These are phyloP conservation scores for Lactarius indigo DNA, from an alignment of 768 basidiomycete genomes.

Conservation along the genomic window DNA sequence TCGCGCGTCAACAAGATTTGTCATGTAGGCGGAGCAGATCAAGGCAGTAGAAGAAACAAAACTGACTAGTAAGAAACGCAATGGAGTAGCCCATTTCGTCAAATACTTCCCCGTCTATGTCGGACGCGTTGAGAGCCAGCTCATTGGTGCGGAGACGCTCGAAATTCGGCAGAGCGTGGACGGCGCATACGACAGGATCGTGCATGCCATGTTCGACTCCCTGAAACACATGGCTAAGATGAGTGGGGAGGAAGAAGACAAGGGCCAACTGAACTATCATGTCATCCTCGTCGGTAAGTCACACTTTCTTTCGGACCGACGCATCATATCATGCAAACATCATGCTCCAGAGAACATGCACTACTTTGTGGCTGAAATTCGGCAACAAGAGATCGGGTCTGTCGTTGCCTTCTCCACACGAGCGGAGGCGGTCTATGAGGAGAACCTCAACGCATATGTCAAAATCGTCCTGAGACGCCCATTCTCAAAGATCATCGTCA, in stretches of 20 bases:
- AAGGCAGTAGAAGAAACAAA: constrained; percentile 88
- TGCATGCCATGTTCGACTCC: constrained; percentile 87
- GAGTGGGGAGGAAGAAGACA: constrained; percentile 91
- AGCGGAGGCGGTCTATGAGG: constrained; percentile 83
- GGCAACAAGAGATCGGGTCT: constrained; percentile 62
- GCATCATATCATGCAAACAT: background rate
- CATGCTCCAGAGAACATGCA: constrained; percentile 85
- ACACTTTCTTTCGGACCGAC: background rate
- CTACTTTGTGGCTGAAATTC: constrained; percentile 81
- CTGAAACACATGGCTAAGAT: constrained; percentile 95
- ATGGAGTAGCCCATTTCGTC: constrained; percentile 88
- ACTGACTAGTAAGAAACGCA: constrained; percentile 86
- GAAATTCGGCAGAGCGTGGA: constrained; percentile 79
- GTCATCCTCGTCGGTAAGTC: constrained; percentile 87
- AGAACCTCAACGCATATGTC: constrained; percentile 84
- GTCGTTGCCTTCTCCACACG: constrained; percentile 59
- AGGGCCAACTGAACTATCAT: constrained; percentile 95
- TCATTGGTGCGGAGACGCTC: constrained; percentile 69
- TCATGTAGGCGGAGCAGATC: constrained; percentile 74
- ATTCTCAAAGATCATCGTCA: constrained; percentile 75
- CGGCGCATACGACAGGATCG: constrained; percentile 81
- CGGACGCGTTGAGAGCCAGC: constrained; percentile 76
- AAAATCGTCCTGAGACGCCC: constrained; percentile 83
- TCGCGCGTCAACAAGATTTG: constrained; percentile 13
- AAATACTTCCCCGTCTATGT: constrained; percentile 91